phyloP scores from a whole-genome alignment of 345 rosid species.

The Syzygium grande region DNA sequence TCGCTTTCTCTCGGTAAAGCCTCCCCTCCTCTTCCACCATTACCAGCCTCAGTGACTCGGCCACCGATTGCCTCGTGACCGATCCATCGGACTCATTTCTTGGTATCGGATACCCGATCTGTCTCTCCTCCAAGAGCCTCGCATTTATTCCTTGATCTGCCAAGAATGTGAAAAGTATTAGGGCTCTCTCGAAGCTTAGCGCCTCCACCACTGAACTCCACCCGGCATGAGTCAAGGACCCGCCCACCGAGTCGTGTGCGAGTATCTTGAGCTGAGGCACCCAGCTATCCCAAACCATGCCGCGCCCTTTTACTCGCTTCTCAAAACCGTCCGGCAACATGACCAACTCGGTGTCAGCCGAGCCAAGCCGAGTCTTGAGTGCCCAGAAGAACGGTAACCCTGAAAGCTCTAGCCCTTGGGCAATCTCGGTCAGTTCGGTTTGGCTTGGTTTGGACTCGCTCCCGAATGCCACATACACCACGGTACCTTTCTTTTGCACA shows the following conservation, averaged over 20 bases:
- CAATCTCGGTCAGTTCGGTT: constrained; percentile 15
- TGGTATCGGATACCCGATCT: constrained; percentile 4
- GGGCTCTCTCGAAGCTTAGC: constrained; percentile 3
- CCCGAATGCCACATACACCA: constrained; percentile 30
- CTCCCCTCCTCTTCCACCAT: constrained; percentile 23
- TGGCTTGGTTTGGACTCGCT: constrained; percentile 25
- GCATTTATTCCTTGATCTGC: constrained; percentile 27
- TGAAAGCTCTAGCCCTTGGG: constrained; percentile 26
- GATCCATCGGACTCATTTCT: constrained; percentile 16
- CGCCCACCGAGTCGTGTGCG: constrained; percentile 25
- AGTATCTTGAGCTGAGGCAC: constrained; percentile 28
- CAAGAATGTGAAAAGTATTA: background rate
- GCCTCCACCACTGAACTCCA: constrained; percentile 24
- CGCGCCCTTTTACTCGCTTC: constrained; percentile 14
- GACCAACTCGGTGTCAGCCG: constrained; percentile 2
- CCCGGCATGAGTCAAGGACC: constrained; percentile 23
- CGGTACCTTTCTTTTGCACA: background rate
- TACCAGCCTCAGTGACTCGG: constrained; percentile 13
- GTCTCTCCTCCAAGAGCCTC: constrained; percentile 14
- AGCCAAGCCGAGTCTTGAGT: constrained; percentile 6
- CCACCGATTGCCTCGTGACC: constrained; percentile 19
- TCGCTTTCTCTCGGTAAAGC: constrained; percentile 22
- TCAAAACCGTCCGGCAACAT: constrained; percentile 23
- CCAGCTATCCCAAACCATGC: constrained; percentile 28
- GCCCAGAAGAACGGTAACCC: constrained; percentile 32